These are phyloP conservation scores for Botrytis deweyae DNA, from an alignment of 2,329 filamentous ascomycete genomes.

Conservation along the genomic window DNA sequence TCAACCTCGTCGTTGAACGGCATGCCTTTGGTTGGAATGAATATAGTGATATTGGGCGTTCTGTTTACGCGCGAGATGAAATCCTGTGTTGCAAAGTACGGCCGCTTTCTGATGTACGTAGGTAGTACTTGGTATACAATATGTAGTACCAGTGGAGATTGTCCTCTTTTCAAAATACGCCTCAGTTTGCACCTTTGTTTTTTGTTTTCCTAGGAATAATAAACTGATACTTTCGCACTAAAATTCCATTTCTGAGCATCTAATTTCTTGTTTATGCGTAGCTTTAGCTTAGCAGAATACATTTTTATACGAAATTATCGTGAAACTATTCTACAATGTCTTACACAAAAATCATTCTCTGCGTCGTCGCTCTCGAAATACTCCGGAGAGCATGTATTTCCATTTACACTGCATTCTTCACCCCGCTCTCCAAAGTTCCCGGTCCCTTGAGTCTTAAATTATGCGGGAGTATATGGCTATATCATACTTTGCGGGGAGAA, in stretches of 20 bases:
- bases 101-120: not conserved
- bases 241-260: not conserved
- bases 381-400: not conserved
- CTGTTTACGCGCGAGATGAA: not conserved
- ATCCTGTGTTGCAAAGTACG: slow-evolving; percentile 3
- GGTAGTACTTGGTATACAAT: not conserved
- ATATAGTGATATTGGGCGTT: not conserved
- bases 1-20: not conserved
- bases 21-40: not conserved
- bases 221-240: not conserved
- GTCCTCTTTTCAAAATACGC: not conserved
- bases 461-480: not conserved
- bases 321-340: not conserved
- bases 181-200: not conserved
- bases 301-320: not conserved
- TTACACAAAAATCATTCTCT: not conserved
- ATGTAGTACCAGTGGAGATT: not conserved
- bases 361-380: not conserved
- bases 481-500: not conserved
- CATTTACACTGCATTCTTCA: not conserved
- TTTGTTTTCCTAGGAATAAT: not conserved
- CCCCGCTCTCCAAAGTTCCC: not conserved
- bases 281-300: not conserved
- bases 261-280: not conserved
- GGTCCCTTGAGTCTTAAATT: not conserved